Base-by-base conservation (phyloP, 768 basidiomycete genomes). In the Auriscalpium microsporum region DNA sequence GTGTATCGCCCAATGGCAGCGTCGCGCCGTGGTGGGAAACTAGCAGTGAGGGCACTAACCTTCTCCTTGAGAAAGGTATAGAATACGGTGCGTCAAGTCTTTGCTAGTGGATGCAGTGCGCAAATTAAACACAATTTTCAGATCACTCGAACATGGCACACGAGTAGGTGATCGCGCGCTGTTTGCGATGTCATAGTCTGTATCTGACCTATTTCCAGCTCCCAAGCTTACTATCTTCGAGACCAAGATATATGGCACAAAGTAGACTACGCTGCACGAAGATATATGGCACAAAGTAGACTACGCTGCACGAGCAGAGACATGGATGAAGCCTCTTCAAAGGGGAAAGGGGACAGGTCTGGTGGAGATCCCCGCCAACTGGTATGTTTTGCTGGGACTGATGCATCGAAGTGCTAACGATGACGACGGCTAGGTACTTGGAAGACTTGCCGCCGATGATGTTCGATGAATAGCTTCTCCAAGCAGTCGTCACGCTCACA, bases 11-110 rank as follows among this genome's bases (percentile, higher is more conserved):
- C 0, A 80, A 78, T 64, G 83, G 82, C 40, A 80, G 77, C 50
- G 84, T 86, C 36, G 86, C 86, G 1, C 86, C 86, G 0, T 90
- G 87, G 85, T 90, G 86, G 86, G 87, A 90, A 65, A 80, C 80
- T 3, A 83, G 79, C 67, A 81, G 78, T 58, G 84, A 86, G 65
- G 82, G 82, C 4, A 80, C 80, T 0, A 68, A 78, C 14, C 71
- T 89, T 23, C 69, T 89, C 23, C 75, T 87, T 21, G 82, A 84
- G 38, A 82, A 83, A 58, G 87, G 87, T 0, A 84, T 90, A 46
- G 77, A 86, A 72, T 89, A 90, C 63, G 86, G 83, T 83, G 56
- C 50, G 71, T 52, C 13, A 21, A 17, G 38, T 36, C 2, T 7
- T 28, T 4, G 28, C 28, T 28, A 28, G 28, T 28, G 28, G 28